Base-by-base conservation (phyloP, 2,329 filamentous ascomycete genomes). In the Nothomitra cinnamomea region DNA sequence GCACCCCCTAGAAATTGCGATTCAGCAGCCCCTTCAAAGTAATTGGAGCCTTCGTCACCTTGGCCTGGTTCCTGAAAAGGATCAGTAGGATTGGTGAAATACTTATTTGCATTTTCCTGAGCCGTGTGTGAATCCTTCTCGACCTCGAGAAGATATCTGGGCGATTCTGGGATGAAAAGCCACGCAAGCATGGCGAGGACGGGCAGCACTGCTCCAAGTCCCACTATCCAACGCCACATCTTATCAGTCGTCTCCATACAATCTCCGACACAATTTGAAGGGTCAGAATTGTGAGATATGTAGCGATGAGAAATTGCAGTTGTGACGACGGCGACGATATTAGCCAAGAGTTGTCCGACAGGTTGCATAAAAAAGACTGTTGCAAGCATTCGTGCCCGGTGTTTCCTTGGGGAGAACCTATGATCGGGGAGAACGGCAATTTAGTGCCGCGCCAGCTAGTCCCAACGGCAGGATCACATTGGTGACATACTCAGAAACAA, bases 341-440 rank as follows among this genome's bases (percentile, higher is more conserved):
- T 80, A 13, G 80, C 80, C 1, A 80, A 69, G 1, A 82, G 75
- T 60, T 84, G 80, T 4, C 81, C 81, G 7, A 84, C 67, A 1
- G 81, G 79, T 58, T 85, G 81, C 76, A 82, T 83, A 59, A 82
- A 72, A 62, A 85, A 84, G 32, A 85, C 79, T 2, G 74, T 74
- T 4, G 80, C 77, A 58, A 85, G 69, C 80, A 84, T 84, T 19
- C 73, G 77, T n/a, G 76, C 76, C 50, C 81, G 70, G n/a, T 79
- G 79, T 49, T 74, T 75, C 0, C 78, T 83, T 0, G 70, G 69
- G 2, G 71, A 70, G 53, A 73, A 47, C 43, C 43, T 47, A 58
- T n/a, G n/a, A 17, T n/a, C 13, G 8, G 48, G 28, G 24, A 2
- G 21, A 21, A 25, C 12, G 15, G 2, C 12, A 24, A 25, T 21